Base-by-base conservation (phyloP, 768 basidiomycete genomes). In the Termitomyces sp. region DNA sequence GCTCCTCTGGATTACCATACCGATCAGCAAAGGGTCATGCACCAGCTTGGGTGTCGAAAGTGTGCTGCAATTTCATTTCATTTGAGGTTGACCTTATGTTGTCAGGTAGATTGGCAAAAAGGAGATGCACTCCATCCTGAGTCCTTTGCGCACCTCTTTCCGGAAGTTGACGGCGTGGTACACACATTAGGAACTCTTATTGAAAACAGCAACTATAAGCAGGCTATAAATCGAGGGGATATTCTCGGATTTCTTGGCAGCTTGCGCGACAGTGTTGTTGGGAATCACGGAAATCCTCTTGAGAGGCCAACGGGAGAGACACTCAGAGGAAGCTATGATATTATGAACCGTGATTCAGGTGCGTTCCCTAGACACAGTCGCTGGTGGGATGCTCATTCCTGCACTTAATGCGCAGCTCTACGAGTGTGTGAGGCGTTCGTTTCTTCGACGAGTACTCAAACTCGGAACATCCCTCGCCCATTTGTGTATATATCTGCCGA, bases 401-500 rank as follows among this genome's bases (percentile, higher is more conserved):
- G 16, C 23, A 43, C 16, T 54, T 30, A 1, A 30, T 56, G 14
- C 62, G 58, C 72, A 88, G 93, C 88, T 30, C 71, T 91, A 55
- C 79, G 82, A 40, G 89, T 95, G 46, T 90, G 93, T 67, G 83
- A 91, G 67, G 84, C 91, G 6, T 91, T 90, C 68, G 64, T 89
- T 23, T 72, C 77, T 28, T 83, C 83, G 16, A 67, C 68, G 54
- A 65, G 62, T 55, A 67, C 69, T 64, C 63, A 61, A 56, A 55
- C 62, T 64, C 57, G 69, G 55, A 67, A 62, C 60, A 61, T 65
- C 58, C 74, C 78, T 50, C 81, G 87, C 56, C 82, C 87, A n/a
- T 98, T 99, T 72, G 81, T 98, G 43, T 98, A 91, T 74, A 79
- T 99, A 58, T 99, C 97, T 51, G 97, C 97, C 6, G 96, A 96